Conservation (phyloP, 768 basidiomycete genomes). For the Rhizopogon vesiculosus region DNA sequence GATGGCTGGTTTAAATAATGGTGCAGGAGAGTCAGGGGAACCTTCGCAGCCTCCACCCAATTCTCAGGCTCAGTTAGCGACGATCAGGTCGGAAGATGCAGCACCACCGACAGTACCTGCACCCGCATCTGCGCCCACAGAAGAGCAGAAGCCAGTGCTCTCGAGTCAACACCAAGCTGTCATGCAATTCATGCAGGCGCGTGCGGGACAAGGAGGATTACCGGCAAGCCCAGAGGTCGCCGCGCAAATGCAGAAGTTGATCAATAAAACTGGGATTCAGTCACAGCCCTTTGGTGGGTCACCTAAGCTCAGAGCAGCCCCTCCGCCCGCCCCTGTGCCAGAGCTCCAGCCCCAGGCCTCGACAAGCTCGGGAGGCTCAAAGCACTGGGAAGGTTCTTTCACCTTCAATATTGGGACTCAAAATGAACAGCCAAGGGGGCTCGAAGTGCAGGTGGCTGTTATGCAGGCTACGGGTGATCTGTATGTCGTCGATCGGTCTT, state of each 20-base stretch:
- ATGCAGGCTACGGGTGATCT: slow-evolving; percentile 23
- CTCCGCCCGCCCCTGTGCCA: background rate
- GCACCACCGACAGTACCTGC: background rate
- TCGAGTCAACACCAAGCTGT: slow-evolving; percentile 24
- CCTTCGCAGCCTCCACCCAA: background rate
- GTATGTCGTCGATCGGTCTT: slow-evolving; percentile 25
- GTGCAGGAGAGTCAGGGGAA: background rate
- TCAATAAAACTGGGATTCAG: slow-evolving; percentile 38
- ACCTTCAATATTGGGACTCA: slow-evolving; percentile 32
- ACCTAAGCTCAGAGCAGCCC: slow-evolving; percentile 7
- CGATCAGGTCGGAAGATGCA: background rate
- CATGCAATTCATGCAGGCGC: slow-evolving; percentile 24
- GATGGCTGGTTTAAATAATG: background rate
- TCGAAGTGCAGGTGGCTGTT: slow-evolving; percentile 30
- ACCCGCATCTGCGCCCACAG: background rate
- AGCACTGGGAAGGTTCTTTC: slow-evolving; percentile 45
- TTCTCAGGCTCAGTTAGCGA: background rate
- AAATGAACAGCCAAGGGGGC: slow-evolving; percentile 23
- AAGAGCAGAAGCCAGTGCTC: slow-evolving; percentile 15
- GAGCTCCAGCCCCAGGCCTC: background rate
- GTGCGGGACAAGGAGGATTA: slow-evolving; percentile 11
- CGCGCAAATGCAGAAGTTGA: slow-evolving; percentile 44
- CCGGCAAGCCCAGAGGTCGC: slow-evolving; percentile 15
- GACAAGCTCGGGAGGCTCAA: background rate
- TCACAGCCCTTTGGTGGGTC: slow-evolving; percentile 15